Base-by-base conservation (phyloP, 768 basidiomycete species). In the Asterophora parasitica region DNA sequence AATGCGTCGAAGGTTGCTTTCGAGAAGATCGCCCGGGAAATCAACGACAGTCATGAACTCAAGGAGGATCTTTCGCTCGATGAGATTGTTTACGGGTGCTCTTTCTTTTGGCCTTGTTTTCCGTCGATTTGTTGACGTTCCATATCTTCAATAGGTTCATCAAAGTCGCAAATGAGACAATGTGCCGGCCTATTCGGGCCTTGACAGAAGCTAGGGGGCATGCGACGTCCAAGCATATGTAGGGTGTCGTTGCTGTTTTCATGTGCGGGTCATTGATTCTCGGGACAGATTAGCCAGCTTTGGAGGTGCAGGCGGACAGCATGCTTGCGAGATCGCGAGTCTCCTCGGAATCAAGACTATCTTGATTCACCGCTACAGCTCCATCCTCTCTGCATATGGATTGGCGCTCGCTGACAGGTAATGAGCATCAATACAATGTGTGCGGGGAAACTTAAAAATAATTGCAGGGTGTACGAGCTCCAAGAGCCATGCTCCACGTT, bases 81-180 rank as follows among this genome's bases (percentile, higher is more conserved):
- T 58, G 92, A 95, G 62, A 82, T 95, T 32, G 86, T 92, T 8
- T 93, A 89, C 53, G 94, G 90, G 88, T 89, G 32, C 13, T 79
- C 64, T 7, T 8, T 7, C 2, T 4, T 26, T 12, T 13, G 13
- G 34, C 31, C 11, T n/a, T 16, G 7, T 36, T 3, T 7, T 49
- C 33, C 15, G 46, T 15, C 27, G 17, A 19, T 6, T 9, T 31
- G 6, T 9, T 47, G n/a, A 44, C 37, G 32, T n/a, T 27, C 40
- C 15, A 33, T 45, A 23, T 50, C 19, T 13, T 35, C 4, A n/a
- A 4, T 41, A 91, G 92, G 4, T 96, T 93, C 65, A 86, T 97
- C 68, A 91, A 93, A 60, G 92, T 95, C 8, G 93, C 93, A 7
- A 96, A 96, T 57, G 94, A 97, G 70, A 93, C 91, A 0, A 97